These are phyloP conservation scores for Hanseniaspora nectarophila DNA, from an alignment of 805 yeast genomes.

Conservation along the genomic window DNA sequence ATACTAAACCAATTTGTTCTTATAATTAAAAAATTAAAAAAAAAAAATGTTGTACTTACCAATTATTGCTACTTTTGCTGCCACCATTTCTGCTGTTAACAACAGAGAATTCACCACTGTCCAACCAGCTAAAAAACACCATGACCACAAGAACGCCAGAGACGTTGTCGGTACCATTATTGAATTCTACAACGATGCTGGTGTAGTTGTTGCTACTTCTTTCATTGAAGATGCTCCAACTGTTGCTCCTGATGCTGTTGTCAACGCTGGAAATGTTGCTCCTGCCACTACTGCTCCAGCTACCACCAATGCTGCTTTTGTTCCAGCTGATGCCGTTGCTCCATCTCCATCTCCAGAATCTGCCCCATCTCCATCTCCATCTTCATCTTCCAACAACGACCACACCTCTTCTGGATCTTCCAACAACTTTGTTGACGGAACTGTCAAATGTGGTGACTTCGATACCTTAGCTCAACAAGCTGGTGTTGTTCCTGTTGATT, in stretches of 20 bases:
- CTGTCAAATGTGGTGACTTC: slow-evolving; percentile 52
- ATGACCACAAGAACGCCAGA: slow-evolving; percentile 22
- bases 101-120: slow-evolving; percentile 23
- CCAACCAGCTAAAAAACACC: slow-evolving; percentile 21
- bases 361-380: slow-evolving; percentile 22
- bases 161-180: slow-evolving; percentile 23
- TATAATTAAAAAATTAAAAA: not conserved
- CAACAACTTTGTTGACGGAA: slow-evolving; percentile 56
- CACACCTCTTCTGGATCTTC: slow-evolving; percentile 45
- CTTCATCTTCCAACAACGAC: slow-evolving; percentile 35
- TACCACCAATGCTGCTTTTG: slow-evolving; percentile 19
- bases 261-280: slow-evolving; percentile 18
- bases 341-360: slow-evolving; percentile 24
- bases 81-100: slow-evolving; percentile 21
- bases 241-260: slow-evolving; percentile 26
- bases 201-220: slow-evolving; percentile 21
- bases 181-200: slow-evolving; percentile 26
- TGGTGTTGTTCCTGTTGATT: slow-evolving; percentile 52
- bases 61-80: slow-evolving; percentile 17
- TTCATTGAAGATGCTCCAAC: slow-evolving; percentile 25
- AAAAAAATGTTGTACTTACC: slow-evolving; percentile 13
- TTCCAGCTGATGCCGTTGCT: slow-evolving; percentile 21
- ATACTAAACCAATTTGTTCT: not conserved
- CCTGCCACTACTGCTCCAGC: slow-evolving; percentile 21
- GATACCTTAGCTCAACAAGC: slow-evolving; percentile 44